Conservation (phyloP, 495 filamentous ascomycete genomes). For the Trichoderma reesei region DNA sequence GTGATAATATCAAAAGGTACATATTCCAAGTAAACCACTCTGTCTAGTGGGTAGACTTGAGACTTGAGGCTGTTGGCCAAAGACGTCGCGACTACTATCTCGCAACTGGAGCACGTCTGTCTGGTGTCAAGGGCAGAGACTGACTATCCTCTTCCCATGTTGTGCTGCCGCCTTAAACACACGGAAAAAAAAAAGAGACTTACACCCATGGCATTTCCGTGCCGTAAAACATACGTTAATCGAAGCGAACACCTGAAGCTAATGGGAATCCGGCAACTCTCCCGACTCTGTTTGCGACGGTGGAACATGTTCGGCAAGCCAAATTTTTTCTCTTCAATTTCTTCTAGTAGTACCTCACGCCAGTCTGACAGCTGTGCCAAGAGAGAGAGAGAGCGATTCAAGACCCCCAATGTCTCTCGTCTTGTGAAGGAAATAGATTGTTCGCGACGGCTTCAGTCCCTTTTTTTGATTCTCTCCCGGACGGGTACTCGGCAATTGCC, state of each 20-base stretch:
- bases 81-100: background rate
- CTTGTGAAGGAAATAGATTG: no score
- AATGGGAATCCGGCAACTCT: background rate
- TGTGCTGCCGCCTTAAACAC: no score
- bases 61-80: background rate
- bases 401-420: no score
- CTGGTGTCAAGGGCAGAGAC: background rate
- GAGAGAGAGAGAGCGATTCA: no score
- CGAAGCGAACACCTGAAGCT: no score
- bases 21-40: background rate
- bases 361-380: no score
- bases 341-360: no score
- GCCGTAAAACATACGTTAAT: background rate
- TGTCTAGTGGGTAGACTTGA: background rate
- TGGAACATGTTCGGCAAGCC: background rate
- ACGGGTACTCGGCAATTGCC: no score
- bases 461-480: no score
- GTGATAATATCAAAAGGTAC: no score
- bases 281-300: background rate
- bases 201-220: background rate
- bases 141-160: background rate
- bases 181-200: background rate
- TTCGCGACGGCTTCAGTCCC: no score
- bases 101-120: background rate
- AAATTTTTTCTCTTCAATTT: no score